phyloP scores from a whole-genome alignment of 2,329 filamentous ascomycete species.

The Colletotrichum chrysophilum region DNA sequence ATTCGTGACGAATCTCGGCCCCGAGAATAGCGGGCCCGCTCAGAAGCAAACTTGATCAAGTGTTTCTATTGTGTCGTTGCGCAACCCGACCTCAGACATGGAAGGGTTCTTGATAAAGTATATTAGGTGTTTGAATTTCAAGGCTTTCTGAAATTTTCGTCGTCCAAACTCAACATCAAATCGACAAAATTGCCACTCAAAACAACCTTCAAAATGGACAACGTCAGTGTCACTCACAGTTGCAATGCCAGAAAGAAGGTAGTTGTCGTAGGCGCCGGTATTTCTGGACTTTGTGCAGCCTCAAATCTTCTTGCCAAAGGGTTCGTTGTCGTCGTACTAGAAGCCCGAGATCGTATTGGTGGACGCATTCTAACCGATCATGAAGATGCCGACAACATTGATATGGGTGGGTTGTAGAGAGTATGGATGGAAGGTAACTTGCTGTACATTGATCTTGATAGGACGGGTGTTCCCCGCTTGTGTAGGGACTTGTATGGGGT shows the following conservation, averaged over 20 bases:
- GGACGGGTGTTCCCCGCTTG: background rate
- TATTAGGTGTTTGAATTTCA: background rate
- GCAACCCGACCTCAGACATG: background rate
- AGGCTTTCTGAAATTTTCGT: background rate
- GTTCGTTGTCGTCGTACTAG: slow-evolving; percentile 46
- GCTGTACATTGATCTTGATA: background rate
- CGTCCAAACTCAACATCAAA: background rate
- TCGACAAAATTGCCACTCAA: background rate
- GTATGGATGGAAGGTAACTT: background rate
- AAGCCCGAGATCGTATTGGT: slow-evolving; percentile 54
- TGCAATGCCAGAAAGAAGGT: slow-evolving; percentile 22
- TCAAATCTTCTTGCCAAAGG: slow-evolving; percentile 36
- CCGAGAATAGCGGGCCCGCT: background rate
- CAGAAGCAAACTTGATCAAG: background rate
- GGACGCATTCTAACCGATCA: slow-evolving; percentile 48
- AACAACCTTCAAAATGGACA: background rate
- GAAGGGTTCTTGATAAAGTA: background rate
- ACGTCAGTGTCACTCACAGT: background rate
- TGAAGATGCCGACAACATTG: background rate
- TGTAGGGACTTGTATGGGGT: background rate
- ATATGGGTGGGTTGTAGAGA: background rate
- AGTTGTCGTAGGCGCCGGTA: slow-evolving; percentile 49
- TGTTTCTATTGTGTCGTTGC: background rate
- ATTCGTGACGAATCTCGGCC: background rate
- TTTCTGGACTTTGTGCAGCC: slow-evolving; percentile 42